A percentile compares a stretch with the other conserved stretches of the same genome.
These are phyloP conservation scores for Theobroma cacao DNA, from an alignment of 345 rosid species.

Conservation along the genomic window DNA sequence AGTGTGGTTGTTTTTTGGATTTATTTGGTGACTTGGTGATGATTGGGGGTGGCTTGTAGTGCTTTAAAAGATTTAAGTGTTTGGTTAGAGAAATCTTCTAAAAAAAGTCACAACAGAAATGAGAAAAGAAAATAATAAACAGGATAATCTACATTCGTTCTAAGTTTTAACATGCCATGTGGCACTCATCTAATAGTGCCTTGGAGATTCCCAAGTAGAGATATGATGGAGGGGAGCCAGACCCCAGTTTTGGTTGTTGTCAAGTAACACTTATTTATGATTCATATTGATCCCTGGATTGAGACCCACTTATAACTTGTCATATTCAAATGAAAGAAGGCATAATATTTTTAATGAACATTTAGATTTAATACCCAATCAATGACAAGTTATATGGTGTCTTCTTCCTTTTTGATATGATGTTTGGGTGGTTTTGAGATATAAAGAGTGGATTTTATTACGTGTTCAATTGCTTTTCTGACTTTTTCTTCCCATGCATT, in stretches of 20 bases:
- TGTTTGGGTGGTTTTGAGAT: not conserved
- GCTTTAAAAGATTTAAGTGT: not conserved
- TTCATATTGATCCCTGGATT: not conserved
- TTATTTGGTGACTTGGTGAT: not conserved
- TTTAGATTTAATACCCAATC: not conserved
- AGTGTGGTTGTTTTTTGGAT: not conserved
- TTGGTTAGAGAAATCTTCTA: not conserved
- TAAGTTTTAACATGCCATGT: not conserved
- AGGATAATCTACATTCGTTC: not conserved
- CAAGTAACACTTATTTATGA: not conserved
- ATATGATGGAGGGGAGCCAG: too few species aligned
- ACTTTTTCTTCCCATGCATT: conserved; percentile 9
- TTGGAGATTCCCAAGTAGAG: not conserved
- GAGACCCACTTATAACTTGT: not conserved
- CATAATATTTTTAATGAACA: not conserved
- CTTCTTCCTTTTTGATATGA: not conserved
- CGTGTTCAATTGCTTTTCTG: not conserved
- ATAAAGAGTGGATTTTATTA: not conserved
- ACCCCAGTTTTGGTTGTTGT: not conserved
- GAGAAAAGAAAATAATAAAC: not conserved
- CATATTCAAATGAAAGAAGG: not conserved
- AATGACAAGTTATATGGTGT: not conserved
- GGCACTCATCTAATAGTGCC: not conserved
- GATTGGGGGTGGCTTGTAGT: not conserved
- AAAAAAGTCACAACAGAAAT: not conserved